phyloP scores from a whole-genome alignment of 352 stramenopile genomes.

The Blastocystis sp. region DNA sequence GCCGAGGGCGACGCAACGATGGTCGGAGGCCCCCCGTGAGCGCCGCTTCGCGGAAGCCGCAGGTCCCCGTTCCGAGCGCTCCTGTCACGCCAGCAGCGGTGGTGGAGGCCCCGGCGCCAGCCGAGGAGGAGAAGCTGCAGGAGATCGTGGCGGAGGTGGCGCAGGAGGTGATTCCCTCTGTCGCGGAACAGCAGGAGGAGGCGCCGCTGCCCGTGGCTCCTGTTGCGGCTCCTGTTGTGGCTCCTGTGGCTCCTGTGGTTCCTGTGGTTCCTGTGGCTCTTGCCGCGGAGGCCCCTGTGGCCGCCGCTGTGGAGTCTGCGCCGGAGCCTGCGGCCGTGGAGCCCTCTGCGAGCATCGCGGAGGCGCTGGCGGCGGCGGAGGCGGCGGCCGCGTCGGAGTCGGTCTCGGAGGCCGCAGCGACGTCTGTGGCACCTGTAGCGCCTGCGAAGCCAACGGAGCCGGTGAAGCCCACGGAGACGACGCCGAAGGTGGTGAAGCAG shows the following conservation, averaged over 20 bases:
- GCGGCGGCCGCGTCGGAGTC: background rate
- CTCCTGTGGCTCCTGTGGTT: background rate
- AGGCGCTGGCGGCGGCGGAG: background rate
- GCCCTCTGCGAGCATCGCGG: background rate
- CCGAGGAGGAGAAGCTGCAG: background rate
- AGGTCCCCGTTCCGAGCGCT: too few species aligned
- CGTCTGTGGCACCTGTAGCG: too few species aligned
- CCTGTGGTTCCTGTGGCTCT: background rate
- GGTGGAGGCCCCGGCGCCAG: background rate
- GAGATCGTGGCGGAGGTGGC: background rate
- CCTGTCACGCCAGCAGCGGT: too few species aligned
- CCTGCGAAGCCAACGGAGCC: background rate
- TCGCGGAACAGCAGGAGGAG: background rate
- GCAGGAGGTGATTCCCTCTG: background rate
- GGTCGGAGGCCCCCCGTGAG: background rate
- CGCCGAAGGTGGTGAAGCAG: background rate
- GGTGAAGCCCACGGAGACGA: background rate
- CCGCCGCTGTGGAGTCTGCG: background rate
- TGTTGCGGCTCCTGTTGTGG: background rate
- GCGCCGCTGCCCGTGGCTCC: too few species aligned
- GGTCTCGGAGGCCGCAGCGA: background rate
- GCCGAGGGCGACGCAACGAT: background rate
- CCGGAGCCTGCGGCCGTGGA: background rate
- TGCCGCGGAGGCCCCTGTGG: background rate
- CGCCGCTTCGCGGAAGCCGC: too few species aligned